Conservation (phyloP, 495 filamentous ascomycete genomes). For the Aspergillus bertholletiae region DNA sequence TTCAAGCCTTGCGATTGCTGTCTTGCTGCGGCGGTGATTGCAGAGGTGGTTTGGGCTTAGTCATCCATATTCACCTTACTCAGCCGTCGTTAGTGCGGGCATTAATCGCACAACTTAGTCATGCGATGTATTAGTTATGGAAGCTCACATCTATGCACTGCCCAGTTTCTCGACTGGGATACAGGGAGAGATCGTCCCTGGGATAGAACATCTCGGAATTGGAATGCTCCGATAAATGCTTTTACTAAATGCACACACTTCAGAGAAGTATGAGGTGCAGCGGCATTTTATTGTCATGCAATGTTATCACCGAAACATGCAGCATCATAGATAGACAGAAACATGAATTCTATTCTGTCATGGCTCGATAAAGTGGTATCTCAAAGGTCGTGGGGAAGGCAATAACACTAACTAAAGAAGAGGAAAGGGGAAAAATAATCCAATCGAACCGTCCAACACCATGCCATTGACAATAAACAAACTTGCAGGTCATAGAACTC, state of each 20-base stretch:
- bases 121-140: too few relatives aligned
- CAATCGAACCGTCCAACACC: background rate
- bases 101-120: background rate
- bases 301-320: background rate
- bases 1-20: background rate
- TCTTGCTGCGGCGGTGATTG: background rate
- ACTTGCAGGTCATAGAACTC: slow-evolving; percentile 51
- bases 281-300: background rate
- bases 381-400: slow-evolving; percentile 4
- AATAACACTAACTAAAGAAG: slow-evolving; percentile 6
- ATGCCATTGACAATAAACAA: slow-evolving; percentile 1
- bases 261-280: background rate
- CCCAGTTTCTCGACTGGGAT: too few relatives aligned
- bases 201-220: too few relatives aligned
- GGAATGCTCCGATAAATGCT: too few relatives aligned
- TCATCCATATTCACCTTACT: background rate
- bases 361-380: slow-evolving; percentile 11
- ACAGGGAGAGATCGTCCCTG: too few relatives aligned
- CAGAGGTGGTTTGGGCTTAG: background rate
- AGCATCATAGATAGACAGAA: slow-evolving; percentile 1
- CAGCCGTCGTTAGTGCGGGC: too few relatives aligned
- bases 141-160: too few relatives aligned
- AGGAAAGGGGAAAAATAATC: background rate
- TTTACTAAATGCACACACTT: background rate
- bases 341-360: background rate